Evolutionary conservation across 2,329 filamentous ascomycete genomes (phyloP), one percentile per base, ranked within the genome.

Genomic region (Hirsutella minnesotensis): DNA sequence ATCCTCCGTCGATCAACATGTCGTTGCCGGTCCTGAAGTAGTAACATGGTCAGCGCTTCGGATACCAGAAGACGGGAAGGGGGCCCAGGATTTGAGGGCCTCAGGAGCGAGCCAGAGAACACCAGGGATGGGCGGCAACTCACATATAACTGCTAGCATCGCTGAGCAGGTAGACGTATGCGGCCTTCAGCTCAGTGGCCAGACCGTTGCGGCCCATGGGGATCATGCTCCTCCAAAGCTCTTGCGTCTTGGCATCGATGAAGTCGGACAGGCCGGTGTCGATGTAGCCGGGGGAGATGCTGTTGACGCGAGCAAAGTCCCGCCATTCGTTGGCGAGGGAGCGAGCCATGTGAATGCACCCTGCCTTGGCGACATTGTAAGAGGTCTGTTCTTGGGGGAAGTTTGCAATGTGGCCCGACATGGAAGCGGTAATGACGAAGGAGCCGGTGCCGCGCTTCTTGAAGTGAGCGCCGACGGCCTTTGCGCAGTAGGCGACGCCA

Each of bases 91-190:
- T n/a, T n/a, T n/a, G n/a, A n/a, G 24, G 24, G 24, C 7, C 24
- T 27, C 7, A 27, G 24, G 24, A 7, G 24, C 24, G 12, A 27
- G 12, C 24, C 7, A 27, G n/a, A n/a, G n/a, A n/a, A n/a, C n/a
- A n/a, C n/a, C n/a, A 27, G 7, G 24, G 24, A 27, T 12, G 24
- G 24, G 24, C 7, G 7, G 24, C 12, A 12, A 27, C 24, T 27
- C 24, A 27, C 24, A 80, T 86, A 62, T 86, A 89, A 35, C 76
- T 79, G 45, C 79, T 78, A 4, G 84, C 84, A 58, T 89, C 83
- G 39, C 76, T 82, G 29, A 83, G 77, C 33, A 90, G 70, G 62
- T 86, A 89, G 41, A 89, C 68, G 58, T 83, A 90, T n/a, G 81
- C 81, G 8, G 80, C 82, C 66, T 86, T 86, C 51, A 87, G 66